Base-by-base conservation (phyloP, 768 basidiomycete species). In the Lactarius akahatsu region DNA sequence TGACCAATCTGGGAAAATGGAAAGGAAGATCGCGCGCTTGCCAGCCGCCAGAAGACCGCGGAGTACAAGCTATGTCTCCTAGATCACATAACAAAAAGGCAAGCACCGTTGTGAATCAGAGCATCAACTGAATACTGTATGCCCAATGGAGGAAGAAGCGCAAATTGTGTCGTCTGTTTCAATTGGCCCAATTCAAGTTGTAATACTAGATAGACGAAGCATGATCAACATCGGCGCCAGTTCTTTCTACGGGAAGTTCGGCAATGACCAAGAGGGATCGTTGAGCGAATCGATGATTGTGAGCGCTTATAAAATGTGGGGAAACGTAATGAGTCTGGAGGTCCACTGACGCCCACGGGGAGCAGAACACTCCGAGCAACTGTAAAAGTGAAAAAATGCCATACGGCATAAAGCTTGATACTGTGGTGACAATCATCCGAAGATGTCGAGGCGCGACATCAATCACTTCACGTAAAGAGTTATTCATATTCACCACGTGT, bases 61-160 rank as follows among this genome's bases (percentile, higher is more conserved):
- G 36, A 11, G 45, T 20, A 26, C 52, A 20, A 43, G 50, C 38
- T 26, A 50, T 56, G 28, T 57, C 36, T 52, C 56, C 30, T 57
- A 52, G 56, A 61, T 45, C 47, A 67, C 20, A 52, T 32, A 58
- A 63, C 10, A 84, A 59, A 74, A 89, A 86, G 2, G 84, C 83
- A 89, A 86, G 84, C 83, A 57, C 86, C 86, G 69, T 81, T 81
- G 77, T 87, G 86, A 68, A 78, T 65, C 11, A 83, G 85, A 23
- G 69, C 62, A 43, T 78, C 73, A 69, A 78, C 63, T 72, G 76
- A 57, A 69, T 57, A 30, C 83, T 36, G 11, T 38, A 38, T 38
- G 77, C 63, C 80, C 77, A 16, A 83, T 83, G 30, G 78, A 77
- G 73, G 85, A 47, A 85, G 82, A 45, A 87, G 79, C 8, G 76